Percentiles rank a stretch among this genome's conserved stretches.
These are phyloP conservation scores for Tothia fuscella DNA, from an alignment of 2,329 filamentous ascomycete species.

Conservation along the genomic window DNA sequence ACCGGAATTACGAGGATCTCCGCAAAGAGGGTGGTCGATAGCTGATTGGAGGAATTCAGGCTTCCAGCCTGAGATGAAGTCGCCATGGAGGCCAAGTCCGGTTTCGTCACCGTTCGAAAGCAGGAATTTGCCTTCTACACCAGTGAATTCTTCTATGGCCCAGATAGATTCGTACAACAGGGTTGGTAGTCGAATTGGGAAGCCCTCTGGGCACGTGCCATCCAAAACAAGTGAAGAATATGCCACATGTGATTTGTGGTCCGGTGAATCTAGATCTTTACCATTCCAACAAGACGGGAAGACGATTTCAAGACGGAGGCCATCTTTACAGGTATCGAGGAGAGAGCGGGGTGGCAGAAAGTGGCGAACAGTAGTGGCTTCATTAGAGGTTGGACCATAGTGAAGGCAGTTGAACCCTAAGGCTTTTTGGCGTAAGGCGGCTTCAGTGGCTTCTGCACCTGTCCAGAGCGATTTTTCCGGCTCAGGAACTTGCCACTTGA, in stretches of 20 bases:
- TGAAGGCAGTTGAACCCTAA: slow-evolving; percentile 93
- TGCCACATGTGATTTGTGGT: slow-evolving; percentile 56
- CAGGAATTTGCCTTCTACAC: slow-evolving; percentile 56
- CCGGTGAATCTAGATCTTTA: slow-evolving; percentile 24
- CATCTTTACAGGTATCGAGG: slow-evolving; percentile 69
- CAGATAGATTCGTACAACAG: slow-evolving; percentile 83
- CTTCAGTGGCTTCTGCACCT: slow-evolving; percentile 43
- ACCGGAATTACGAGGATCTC: background rate
- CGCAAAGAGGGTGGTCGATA: slow-evolving; percentile 40
- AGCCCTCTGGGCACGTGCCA: slow-evolving; percentile 61
- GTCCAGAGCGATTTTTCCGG: slow-evolving; percentile 61
- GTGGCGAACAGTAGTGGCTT: slow-evolving; percentile 70
- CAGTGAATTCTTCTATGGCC: slow-evolving; percentile 54
- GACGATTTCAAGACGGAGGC: slow-evolving; percentile 31
- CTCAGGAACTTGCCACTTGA: slow-evolving; percentile 51
- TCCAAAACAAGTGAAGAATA: slow-evolving; percentile 68
- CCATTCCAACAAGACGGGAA: slow-evolving; percentile 15
- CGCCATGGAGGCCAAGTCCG: slow-evolving; percentile 63
- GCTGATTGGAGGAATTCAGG: slow-evolving; percentile 55
- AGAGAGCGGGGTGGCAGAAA: slow-evolving; percentile 67
- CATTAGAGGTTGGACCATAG: slow-evolving; percentile 49
- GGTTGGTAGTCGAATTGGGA: slow-evolving; percentile 55
- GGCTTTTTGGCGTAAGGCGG: slow-evolving; percentile 63
- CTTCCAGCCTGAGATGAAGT: slow-evolving; percentile 75
- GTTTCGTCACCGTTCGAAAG: slow-evolving; percentile 65